Evolutionary conservation across 2,329 filamentous ascomycete species (phyloP).

Genomic region (Triangularia setosa): DNA sequence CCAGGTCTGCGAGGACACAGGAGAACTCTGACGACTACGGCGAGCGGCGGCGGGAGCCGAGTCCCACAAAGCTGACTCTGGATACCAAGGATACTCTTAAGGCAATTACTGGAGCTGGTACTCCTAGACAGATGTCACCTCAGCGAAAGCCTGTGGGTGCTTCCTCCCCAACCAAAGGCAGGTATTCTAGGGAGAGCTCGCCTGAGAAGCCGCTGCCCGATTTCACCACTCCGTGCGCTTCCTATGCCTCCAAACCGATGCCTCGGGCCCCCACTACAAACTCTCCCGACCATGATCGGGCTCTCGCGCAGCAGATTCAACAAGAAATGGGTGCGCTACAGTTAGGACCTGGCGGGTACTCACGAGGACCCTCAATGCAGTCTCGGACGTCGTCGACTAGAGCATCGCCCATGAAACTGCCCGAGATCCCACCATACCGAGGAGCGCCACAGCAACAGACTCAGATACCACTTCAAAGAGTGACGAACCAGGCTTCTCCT

Average conservation of each 20-base stretch:
- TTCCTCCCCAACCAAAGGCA: conserved; percentile 54
- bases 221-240: conserved; percentile 44
- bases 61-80: conserved; percentile 47
- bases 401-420: conserved; percentile 40
- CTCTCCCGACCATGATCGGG: conserved; percentile 58
- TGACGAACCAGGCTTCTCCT: conserved; percentile 18
- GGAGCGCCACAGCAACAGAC: conserved; percentile 32
- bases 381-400: conserved; percentile 24
- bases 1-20: conserved; percentile 55
- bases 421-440: conserved; percentile 55
- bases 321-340: conserved; percentile 12
- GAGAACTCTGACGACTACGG: conserved; percentile 49
- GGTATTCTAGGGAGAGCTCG: conserved; percentile 52
- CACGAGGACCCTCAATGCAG: conserved; percentile 7
- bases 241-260: conserved; percentile 41
- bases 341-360: conserved; percentile 7
- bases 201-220: conserved; percentile 45
- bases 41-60: conserved; percentile 47
- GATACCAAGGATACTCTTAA: conserved; percentile 55
- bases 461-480: conserved; percentile 13
- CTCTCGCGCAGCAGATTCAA: conserved; percentile 60
- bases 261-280: conserved; percentile 45
- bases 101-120: conserved; percentile 39
- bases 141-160: conserved; percentile 51
- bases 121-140: conserved; percentile 55